Percentiles rank a stretch among this genome's conserved stretches.
phyloP scores from a whole-genome alignment of 2,329 filamentous ascomycete genomes.

The Xylaria multiplex region DNA sequence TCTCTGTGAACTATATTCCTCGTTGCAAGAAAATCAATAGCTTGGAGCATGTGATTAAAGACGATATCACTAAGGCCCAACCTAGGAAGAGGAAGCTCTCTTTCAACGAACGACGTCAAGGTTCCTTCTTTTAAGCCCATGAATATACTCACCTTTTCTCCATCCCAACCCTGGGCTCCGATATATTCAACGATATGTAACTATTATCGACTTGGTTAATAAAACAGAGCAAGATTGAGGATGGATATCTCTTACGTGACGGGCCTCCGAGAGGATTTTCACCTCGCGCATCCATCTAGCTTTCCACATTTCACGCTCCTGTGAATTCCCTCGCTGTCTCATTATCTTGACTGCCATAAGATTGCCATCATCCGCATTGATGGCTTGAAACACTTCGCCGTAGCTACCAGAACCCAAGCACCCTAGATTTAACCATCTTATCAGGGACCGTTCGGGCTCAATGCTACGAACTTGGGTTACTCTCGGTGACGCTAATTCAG shows the following conservation, averaged over 20 bases:
- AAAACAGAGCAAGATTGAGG: not conserved
- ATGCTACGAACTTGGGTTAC: not conserved
- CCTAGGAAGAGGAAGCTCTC: no score
- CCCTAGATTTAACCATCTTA: not conserved
- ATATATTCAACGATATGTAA: conserved; percentile 1
- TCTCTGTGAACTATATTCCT: not conserved
- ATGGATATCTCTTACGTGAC: not conserved
- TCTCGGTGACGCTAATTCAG: not conserved
- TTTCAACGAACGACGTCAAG: not conserved
- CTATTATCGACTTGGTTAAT: not conserved
- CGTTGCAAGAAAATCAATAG: conserved; percentile 1
- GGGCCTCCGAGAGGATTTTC: not conserved
- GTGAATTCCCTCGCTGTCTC: not conserved
- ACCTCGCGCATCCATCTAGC: not conserved
- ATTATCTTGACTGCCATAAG: conserved; percentile 2
- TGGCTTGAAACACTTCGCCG: not conserved
- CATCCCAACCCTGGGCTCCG: not conserved
- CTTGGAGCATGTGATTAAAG: conserved; percentile 10
- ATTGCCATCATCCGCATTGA: not conserved
- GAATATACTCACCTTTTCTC: not conserved
- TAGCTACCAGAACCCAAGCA: not conserved
- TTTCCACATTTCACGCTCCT: no score
- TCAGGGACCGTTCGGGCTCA: not conserved
- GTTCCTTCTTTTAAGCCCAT: conserved; percentile 10
- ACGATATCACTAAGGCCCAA: not conserved